Percentiles rank a stretch among this genome's conserved stretches.
phyloP scores from a whole-genome alignment of 768 basidiomycete genomes.

The Amanita muscaria region DNA sequence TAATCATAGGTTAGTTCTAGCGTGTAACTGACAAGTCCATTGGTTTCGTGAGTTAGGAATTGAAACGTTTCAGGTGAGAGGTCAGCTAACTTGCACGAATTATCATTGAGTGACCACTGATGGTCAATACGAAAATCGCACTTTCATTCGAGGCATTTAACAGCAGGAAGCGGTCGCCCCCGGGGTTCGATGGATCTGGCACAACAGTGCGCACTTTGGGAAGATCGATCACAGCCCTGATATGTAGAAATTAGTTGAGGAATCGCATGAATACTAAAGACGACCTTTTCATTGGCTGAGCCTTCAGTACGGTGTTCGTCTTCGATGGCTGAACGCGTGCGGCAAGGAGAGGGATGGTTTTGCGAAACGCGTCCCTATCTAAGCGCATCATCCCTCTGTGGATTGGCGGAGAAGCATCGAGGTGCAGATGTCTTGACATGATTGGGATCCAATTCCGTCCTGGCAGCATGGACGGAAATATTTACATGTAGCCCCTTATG shows the following conservation, averaged over 20 bases:
- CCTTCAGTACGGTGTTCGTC: conserved; percentile 47
- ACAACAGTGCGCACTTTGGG: conserved; percentile 60
- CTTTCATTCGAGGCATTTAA: conserved; percentile 54
- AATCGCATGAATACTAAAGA: neutral
- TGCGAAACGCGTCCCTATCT: conserved; percentile 59
- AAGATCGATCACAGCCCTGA: conserved; percentile 54
- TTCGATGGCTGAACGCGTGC: conserved; percentile 50
- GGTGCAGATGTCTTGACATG: conserved; percentile 28
- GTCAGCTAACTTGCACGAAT: conserved; percentile 53
- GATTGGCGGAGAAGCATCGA: conserved; percentile 32
- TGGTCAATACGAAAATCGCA: conserved; percentile 22
- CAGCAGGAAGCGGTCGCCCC: conserved; percentile 55
- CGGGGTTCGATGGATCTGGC: conserved; percentile 36
- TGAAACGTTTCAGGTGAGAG: conserved; percentile 46
- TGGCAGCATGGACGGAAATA: neutral
- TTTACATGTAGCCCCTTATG: conserved; percentile 5
- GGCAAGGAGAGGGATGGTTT: conserved; percentile 59
- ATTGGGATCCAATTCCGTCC: neutral
- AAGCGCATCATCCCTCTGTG: conserved; percentile 30
- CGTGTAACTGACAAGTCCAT: conserved; percentile 47
- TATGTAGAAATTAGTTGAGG: neutral
- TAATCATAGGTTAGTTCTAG: conserved; percentile 74
- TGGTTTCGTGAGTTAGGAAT: conserved; percentile 47
- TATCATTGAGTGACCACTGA: conserved; percentile 11
- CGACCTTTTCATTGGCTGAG: conserved; percentile 52